Evolutionary conservation across 1,139 yeast genomes (phyloP), one percentile per base, ranked within the genome.

Genomic region (Hemisphaericaspora xylanilytica): DNA sequence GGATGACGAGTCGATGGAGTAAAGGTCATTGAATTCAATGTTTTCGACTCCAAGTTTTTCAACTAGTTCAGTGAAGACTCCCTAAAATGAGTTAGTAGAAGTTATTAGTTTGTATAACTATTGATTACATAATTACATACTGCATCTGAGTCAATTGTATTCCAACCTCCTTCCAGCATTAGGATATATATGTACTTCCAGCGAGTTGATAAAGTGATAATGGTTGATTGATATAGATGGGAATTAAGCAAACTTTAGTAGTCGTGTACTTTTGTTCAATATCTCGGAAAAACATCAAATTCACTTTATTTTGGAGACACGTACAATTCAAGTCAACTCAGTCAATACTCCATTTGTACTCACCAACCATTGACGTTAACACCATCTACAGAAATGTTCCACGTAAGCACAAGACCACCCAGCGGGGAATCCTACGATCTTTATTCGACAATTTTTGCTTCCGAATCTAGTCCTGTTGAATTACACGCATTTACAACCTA

Each of bases 131-230:
- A 6, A 6, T 20, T 20, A 64, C 74, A 39, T 59, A 73, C 78
- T 0, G 86, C 85, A 57, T 82, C 89, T 4, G 85, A 78, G 51
- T 81, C 88, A 17, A 82, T 79, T 1, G 86, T 80, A 51, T 80
- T 81, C 88, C 89, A 82, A 10, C 80, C 75, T 22, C 46, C 42
- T 12, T 44, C 47, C 12, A 46, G 38, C 48, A 46, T 47, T n/a
- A n/a, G n/a, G n/a, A n/a, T n/a, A n/a, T n/a, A n/a, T n/a, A n/a
- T n/a, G n/a, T n/a, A n/a, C n/a, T n/a, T n/a, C n/a, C n/a, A n/a
- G n/a, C n/a, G n/a, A n/a, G n/a, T n/a, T n/a, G n/a, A n/a, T n/a
- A n/a, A n/a, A n/a, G n/a, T n/a, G n/a, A n/a, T n/a, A n/a, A n/a
- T n/a, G n/a, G n/a, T n/a, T n/a, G n/a, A n/a, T n/a, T n/a, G n/a